These are phyloP conservation scores for Pugionium cornutum DNA, from an alignment of 345 rosid species.

Conservation along the genomic window DNA sequence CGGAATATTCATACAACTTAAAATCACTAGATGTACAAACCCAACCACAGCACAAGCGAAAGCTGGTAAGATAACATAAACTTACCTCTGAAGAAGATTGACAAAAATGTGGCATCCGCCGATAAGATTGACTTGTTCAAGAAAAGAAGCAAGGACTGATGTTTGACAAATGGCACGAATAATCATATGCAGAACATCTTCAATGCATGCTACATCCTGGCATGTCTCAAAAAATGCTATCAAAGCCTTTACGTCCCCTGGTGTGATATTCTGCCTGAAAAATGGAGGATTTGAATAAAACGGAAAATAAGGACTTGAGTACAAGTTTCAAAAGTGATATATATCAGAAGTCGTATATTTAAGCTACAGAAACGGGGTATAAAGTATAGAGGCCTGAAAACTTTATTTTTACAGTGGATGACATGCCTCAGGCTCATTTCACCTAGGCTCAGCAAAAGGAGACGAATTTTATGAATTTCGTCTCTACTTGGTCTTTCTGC, in stretches of 20 bases:
- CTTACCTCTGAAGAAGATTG: conserved; percentile 85
- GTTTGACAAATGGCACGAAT: conserved; percentile 84
- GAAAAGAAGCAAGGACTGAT: conserved; percentile 67
- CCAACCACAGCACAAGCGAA: background rate
- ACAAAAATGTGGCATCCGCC: conserved; percentile 91
- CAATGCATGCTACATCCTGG: conserved; percentile 87
- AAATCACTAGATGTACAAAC: conserved; percentile 20
- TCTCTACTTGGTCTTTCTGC: conserved; percentile 82
- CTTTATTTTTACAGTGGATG: conserved; percentile 33
- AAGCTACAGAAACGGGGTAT: conserved; percentile 13
- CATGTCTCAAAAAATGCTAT: conserved; percentile 82
- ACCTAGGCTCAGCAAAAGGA: conserved; percentile 88
- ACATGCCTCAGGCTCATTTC: conserved; percentile 97
- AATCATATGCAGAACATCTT: conserved; percentile 90
- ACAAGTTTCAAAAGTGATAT: conserved; percentile 12
- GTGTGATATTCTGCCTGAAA: conserved; percentile 72
- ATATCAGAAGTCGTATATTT: conserved; percentile 15
- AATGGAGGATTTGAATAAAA: conserved; percentile 29
- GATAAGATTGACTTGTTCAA: conserved; percentile 78
- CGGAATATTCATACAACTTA: conserved; percentile 7
- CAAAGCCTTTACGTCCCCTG: conserved; percentile 71
- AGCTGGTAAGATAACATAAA: conserved; percentile 15
- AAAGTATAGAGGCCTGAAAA: conserved; percentile 23
- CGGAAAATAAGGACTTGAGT: conserved; percentile 18
- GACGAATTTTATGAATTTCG: conserved; percentile 90